Conservation (phyloP, 495 filamentous ascomycete genomes). For the Sporormia fimetaria region DNA sequence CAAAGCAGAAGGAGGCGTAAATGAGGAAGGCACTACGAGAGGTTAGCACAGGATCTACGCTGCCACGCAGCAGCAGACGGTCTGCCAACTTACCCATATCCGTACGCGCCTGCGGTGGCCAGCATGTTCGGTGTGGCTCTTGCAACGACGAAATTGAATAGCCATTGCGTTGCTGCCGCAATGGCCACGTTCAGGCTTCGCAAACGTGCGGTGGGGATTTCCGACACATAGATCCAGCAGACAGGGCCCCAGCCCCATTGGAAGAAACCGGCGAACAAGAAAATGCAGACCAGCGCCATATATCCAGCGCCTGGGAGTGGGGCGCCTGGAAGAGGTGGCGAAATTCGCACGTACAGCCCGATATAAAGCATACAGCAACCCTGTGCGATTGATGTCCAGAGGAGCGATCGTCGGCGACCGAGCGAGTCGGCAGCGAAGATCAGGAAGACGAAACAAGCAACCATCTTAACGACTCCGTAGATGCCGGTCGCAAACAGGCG, state of each 20-base stretch:
- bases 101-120: slow-evolving; percentile 21
- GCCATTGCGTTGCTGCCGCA: slow-evolving; percentile 33
- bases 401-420: slow-evolving; percentile 56
- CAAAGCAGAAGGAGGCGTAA: slow-evolving; percentile 28
- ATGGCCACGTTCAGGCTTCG: slow-evolving; percentile 28
- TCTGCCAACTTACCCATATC: slow-evolving; percentile 30
- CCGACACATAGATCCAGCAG: slow-evolving; percentile 33
- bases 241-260: slow-evolving; percentile 31
- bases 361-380: slow-evolving; percentile 68
- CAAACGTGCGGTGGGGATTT: slow-evolving; percentile 29
- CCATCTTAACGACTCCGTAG: slow-evolving; percentile 52
- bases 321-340: slow-evolving; percentile 44
- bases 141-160: slow-evolving; percentile 34
- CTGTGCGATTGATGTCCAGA: slow-evolving; percentile 63
- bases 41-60: not conserved
- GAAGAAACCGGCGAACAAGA: slow-evolving; percentile 30
- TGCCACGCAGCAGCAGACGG: not conserved
- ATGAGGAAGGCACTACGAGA: slow-evolving; percentile 24
- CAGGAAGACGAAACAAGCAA: slow-evolving; percentile 48
- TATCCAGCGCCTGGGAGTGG: slow-evolving; percentile 24
- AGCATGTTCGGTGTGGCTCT: slow-evolving; percentile 29
- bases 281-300: slow-evolving; percentile 30
- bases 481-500: slow-evolving; percentile 52
- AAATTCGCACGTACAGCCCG: slow-evolving; percentile 64
- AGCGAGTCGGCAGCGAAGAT: slow-evolving; percentile 61